phyloP scores from a whole-genome alignment of 2,329 filamentous ascomycete genomes.

The Huntiella savannae region DNA sequence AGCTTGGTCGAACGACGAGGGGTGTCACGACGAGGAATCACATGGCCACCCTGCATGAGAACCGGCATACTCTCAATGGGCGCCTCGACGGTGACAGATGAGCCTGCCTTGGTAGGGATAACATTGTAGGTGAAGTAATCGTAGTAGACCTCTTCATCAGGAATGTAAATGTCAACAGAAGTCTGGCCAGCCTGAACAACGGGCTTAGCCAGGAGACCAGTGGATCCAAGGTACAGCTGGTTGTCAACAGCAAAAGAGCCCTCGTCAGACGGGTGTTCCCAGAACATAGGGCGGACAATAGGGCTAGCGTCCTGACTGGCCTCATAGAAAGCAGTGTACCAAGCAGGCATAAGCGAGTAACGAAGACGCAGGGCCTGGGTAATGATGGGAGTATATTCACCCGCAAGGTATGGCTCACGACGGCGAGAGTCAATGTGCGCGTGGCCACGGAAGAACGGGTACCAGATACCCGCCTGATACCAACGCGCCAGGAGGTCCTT shows the following conservation, averaged over 20 bases:
- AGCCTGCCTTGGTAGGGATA: constrained; percentile 50
- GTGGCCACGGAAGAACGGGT: constrained; percentile 94
- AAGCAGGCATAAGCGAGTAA: constrained; percentile 75
- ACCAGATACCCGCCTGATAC: constrained; percentile 94
- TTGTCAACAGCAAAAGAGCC: constrained; percentile 76
- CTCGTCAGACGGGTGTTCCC: constrained; percentile 73
- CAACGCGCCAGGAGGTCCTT: constrained; percentile 82
- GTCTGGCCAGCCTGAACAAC: constrained; percentile 59
- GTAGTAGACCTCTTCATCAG: constrained; percentile 78
- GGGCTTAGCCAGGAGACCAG: constrained; percentile 82
- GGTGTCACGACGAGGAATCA: constrained; percentile 75
- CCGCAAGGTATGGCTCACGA: constrained; percentile 76
- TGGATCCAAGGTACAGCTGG: constrained; percentile 78
- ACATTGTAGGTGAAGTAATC: constrained; percentile 82
- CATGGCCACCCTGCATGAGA: constrained; percentile 81
- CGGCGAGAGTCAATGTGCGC: constrained; percentile 92
- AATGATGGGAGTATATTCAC: constrained; percentile 70
- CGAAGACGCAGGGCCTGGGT: constrained; percentile 72
- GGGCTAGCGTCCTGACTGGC: constrained; percentile 68
- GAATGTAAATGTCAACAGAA: constrained; percentile 64
- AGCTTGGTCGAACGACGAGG: constrained; percentile 69
- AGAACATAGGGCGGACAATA: constrained; percentile 82
- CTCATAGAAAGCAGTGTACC: constrained; percentile 94
- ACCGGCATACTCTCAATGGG: constrained; percentile 76
- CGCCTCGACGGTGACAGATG: constrained; percentile 49